Conservation (phyloP, 2,329 filamentous ascomycete genomes). For the Aspergillus luchuensis region DNA sequence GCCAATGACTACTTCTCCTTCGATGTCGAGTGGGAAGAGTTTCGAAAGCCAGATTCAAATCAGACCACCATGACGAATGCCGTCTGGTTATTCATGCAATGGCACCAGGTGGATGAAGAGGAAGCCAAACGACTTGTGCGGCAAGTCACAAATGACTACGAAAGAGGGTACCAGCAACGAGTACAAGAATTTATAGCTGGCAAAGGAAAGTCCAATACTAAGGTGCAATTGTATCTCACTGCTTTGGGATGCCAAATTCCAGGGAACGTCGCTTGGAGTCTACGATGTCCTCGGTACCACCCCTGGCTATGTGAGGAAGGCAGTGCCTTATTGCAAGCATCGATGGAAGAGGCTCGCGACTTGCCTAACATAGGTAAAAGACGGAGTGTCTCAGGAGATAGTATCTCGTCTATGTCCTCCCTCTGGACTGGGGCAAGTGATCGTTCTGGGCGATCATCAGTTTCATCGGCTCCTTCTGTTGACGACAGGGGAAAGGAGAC, state of each 20-base stretch:
- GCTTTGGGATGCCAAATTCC: slow-evolving; percentile 19
- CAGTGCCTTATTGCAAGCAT: background rate
- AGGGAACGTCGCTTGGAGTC: slow-evolving; percentile 21
- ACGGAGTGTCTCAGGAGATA: slow-evolving; percentile 1
- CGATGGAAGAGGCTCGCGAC: background rate
- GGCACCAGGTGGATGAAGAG: slow-evolving; percentile 13
- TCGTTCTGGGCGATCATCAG: background rate
- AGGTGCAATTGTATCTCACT: slow-evolving; percentile 13
- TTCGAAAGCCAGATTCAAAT: background rate
- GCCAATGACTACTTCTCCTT: slow-evolving; percentile 25
- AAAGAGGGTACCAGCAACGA: slow-evolving; percentile 11
- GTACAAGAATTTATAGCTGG: slow-evolving; percentile 5
- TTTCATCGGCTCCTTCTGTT: background rate
- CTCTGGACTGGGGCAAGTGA: background rate
- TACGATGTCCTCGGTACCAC: slow-evolving; percentile 22
- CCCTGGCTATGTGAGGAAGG: slow-evolving; percentile 12
- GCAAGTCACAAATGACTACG: slow-evolving; percentile 14
- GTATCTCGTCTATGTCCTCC: slow-evolving; percentile 1
- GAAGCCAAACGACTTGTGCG: slow-evolving; percentile 14
- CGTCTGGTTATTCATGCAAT: slow-evolving; percentile 23
- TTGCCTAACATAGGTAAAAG: background rate
- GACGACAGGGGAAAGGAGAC: background rate
- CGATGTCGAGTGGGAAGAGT: slow-evolving; percentile 22
- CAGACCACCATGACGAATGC: slow-evolving; percentile 18
- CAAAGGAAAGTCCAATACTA: slow-evolving; percentile 1